phyloP scores from a whole-genome alignment of 495 filamentous ascomycete species.

The Hyaloscypha hepaticicola region DNA sequence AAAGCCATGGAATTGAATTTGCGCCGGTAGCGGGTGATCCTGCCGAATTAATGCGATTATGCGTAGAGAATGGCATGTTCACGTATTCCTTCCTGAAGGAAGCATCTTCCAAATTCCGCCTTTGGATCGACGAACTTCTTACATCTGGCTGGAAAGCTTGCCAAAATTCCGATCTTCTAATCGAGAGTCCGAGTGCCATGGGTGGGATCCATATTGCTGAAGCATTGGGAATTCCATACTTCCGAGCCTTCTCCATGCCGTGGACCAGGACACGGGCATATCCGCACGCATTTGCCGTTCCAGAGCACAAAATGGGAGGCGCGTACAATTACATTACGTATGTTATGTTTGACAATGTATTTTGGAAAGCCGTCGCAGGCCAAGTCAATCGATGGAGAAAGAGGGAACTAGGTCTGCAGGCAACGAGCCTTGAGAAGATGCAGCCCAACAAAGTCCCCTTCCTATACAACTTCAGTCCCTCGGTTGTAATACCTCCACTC shows the following conservation, averaged over 20 bases:
- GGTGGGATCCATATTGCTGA: constrained; percentile 98
- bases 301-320: constrained; percentile 89
- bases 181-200: constrained; percentile 97
- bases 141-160: constrained; percentile 83
- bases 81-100: constrained; percentile 87
- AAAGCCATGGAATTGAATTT: constrained; percentile 91
- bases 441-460: constrained; percentile 96
- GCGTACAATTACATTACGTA: constrained; percentile 95
- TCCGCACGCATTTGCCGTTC: constrained; percentile 96
- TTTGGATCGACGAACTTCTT: constrained; percentile 89
- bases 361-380: constrained; percentile 89
- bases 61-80: constrained; percentile 97
- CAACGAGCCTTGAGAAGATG: constrained; percentile 84
- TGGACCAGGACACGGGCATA: constrained; percentile 96
- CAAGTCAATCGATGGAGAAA: constrained; percentile 95
- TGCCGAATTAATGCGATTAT: constrained; percentile 90
- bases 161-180: constrained; percentile 83
- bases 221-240: constrained; percentile 89
- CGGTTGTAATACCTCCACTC: constrained; percentile 85
- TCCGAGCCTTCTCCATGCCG: constrained; percentile 97
- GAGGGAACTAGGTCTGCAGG: constrained; percentile 70
- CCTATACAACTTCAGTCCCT: constrained; percentile 94
- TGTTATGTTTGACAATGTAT: constrained; percentile 94
- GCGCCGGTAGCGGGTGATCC: constrained; percentile 86
- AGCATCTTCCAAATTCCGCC: constrained; percentile 84